Percentiles rank a stretch among this genome's conserved stretches.
Evolutionary conservation across 2,329 filamentous ascomycete species (phyloP).

Genomic region (Ophidiomyces ophidiicola): DNA sequence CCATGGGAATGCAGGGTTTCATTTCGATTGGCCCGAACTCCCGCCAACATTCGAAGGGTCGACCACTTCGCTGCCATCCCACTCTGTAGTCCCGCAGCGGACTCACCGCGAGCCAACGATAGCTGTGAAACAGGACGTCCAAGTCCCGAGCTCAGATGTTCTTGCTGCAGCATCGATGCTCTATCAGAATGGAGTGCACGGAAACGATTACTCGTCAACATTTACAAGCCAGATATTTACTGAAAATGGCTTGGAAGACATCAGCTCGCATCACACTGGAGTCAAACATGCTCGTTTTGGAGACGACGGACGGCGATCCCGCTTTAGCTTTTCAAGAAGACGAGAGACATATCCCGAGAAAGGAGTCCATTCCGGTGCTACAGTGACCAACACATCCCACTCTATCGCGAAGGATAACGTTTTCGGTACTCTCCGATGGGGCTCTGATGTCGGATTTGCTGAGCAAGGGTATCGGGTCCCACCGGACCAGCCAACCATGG

Average conservation of each 20-base stretch:
- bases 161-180: slow-evolving; percentile 45
- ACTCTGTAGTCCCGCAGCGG: not conserved
- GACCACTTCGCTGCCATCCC: slow-evolving; percentile 46
- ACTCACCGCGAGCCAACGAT: slow-evolving; percentile 7
- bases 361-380: slow-evolving; percentile 28
- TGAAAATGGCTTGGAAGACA: slow-evolving; percentile 12
- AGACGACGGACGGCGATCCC: slow-evolving; percentile 1
- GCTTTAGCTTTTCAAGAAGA: slow-evolving; percentile 1
- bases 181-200: slow-evolving; percentile 27
- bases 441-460: slow-evolving; percentile 55
- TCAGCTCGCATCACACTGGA: not conserved
- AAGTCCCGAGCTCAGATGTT: slow-evolving; percentile 39
- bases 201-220: slow-evolving; percentile 22
- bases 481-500: slow-evolving; percentile 45
- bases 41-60: slow-evolving; percentile 56
- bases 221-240: slow-evolving; percentile 21
- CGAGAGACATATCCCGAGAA: slow-evolving; percentile 8
- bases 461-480: slow-evolving; percentile 48
- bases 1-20: slow-evolving; percentile 3
- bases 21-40: slow-evolving; percentile 38
- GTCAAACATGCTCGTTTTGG: slow-evolving; percentile 4
- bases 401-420: slow-evolving; percentile 23
- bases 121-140: slow-evolving; percentile 19
- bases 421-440: slow-evolving; percentile 45
- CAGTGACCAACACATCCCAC: slow-evolving; percentile 27